Base-by-base conservation (phyloP, 1,284 basidiomycete species). In the Heterobasidion occidentale region DNA sequence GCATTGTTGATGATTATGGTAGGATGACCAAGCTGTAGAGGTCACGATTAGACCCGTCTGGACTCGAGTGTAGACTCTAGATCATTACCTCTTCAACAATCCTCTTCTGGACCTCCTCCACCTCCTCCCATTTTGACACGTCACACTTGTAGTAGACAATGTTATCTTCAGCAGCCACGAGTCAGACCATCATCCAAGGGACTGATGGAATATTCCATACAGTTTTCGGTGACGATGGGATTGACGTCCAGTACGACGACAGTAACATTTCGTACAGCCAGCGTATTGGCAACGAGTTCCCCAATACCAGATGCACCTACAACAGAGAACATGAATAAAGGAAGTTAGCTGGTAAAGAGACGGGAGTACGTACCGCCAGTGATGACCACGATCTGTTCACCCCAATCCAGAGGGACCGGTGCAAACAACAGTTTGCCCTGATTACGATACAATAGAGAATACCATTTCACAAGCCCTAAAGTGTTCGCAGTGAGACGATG, bases 1-100 rank as follows among this genome's bases (percentile, higher is more conserved):
- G 96, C 96, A 65, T 98, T 98, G 73, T 98, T 98, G 65, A 99
- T 77, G 14, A 99, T 72, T 36, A 98, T 80, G 0, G 96, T 96
- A 1, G 94, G 91, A 54, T 90, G 79, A 7, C 94, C 94, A 54
- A 95, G 76, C 90, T 94, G 34, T 19, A 17, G 12, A 27, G 53
- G 50, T 17, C 33, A 2, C 51, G 48, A 51, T 35, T 44, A 3
- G 53, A 20, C 56, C 51, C 27, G 45, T 45, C 46, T 54, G 51
- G 54, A 35, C 44, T 17, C 35, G 44, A 20, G 20, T 38, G 46
- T 20, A 47, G 12, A 7, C 57, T 15, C 36, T n/a, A 46, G 36
- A n/a, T 7, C 14, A 55, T 14, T 60, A 92, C 91, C 74, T 95
- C 91, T 65, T 89, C 78, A 15, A 84, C 70, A 55, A 97, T 78